Evolutionary conservation across 352 stramenopile genomes (phyloP).

Genomic region (Phytophthora multivora): DNA sequence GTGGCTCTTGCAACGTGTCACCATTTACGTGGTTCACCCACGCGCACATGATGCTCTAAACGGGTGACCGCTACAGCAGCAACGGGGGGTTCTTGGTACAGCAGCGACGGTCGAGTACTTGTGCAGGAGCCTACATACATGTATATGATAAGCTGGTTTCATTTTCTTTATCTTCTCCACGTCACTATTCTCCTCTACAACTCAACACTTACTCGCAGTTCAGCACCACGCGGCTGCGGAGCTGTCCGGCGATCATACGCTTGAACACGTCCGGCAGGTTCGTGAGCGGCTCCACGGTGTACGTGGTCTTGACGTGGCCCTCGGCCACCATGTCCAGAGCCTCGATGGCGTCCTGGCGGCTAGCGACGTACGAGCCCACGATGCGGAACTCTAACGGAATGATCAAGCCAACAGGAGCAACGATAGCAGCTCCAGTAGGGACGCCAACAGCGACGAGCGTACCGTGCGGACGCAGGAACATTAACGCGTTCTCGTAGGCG

Average conservation of each 20-base stretch:
- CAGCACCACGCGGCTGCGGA: slow-evolving; percentile 45
- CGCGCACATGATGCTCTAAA: slow-evolving; percentile 7
- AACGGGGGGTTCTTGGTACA: background rate
- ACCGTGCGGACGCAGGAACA: slow-evolving; percentile 69
- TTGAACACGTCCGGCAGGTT: slow-evolving; percentile 52
- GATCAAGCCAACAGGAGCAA: slow-evolving; percentile 36
- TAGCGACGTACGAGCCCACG: slow-evolving; percentile 60
- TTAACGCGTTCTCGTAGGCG: slow-evolving; percentile 60
- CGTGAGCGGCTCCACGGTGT: slow-evolving; percentile 39
- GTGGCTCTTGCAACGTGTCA: slow-evolving; percentile 1
- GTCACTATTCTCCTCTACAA: slow-evolving; percentile 15
- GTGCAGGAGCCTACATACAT: background rate
- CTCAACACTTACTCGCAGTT: slow-evolving; percentile 43
- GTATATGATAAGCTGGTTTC: slow-evolving; percentile 9
- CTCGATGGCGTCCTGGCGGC: slow-evolving; percentile 59
- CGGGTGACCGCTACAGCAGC: background rate
- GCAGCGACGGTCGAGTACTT: no score
- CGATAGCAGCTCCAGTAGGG: slow-evolving; percentile 50
- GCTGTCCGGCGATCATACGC: slow-evolving; percentile 40
- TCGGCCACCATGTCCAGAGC: slow-evolving; percentile 52
- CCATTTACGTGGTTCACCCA: slow-evolving; percentile 9
- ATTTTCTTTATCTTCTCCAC: slow-evolving; percentile 9
- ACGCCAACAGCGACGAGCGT: slow-evolving; percentile 72
- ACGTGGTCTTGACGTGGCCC: slow-evolving; percentile 49
- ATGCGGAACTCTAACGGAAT: slow-evolving; percentile 54